Base-by-base conservation (phyloP, 2,329 filamentous ascomycete genomes). In the Sordariomycetes sp. region DNA sequence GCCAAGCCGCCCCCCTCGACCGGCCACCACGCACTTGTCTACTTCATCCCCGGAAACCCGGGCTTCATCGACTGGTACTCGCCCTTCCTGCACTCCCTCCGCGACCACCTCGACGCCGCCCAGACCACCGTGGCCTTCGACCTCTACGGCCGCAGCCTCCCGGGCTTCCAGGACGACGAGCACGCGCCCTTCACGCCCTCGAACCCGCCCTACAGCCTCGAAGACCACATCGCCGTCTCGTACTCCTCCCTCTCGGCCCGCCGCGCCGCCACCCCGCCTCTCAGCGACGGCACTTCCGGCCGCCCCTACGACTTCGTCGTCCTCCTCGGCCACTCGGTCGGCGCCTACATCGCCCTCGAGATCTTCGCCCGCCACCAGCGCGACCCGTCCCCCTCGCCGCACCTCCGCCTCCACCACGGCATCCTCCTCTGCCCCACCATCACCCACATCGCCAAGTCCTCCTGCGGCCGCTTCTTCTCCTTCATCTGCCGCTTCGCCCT, bases 1-100 rank as follows among this genome's bases (percentile, higher is more conserved):
- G 61, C 59, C 25, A 61, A 62, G 54, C 60, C 60, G 28, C 61
- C 62, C 2, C 55, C 32, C 22, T 54, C 56, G 10, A 59, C 63
- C 53, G 59, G 60, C 20, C 61, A 61, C 16, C 71, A 66, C 60
- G 72, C 71, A 60, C 79, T 91, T 55, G 73, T 92, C 63, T 90
- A 84, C 73, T 87, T 89, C 70, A 77, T 93, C 48, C 82, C 86
- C 32, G 89, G 89, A 22, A 93, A 93, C 63, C 89, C 89, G 5
- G 89, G 89, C 5, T 75, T 90, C 20, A 80, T 91, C 55, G 81
- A 79, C 59, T 93, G 89, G 76, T 93, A 93, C 70, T 73, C 72
- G 59, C 76, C 80, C 43, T 93, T 90, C 69, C 75, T 91, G 12
- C 73, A 73, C 0, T 74, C 77, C 16, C 72, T 91, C 2, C 76